phyloP scores from a whole-genome alignment of 345 rosid genomes.

The Gossypium mustelinum region DNA sequence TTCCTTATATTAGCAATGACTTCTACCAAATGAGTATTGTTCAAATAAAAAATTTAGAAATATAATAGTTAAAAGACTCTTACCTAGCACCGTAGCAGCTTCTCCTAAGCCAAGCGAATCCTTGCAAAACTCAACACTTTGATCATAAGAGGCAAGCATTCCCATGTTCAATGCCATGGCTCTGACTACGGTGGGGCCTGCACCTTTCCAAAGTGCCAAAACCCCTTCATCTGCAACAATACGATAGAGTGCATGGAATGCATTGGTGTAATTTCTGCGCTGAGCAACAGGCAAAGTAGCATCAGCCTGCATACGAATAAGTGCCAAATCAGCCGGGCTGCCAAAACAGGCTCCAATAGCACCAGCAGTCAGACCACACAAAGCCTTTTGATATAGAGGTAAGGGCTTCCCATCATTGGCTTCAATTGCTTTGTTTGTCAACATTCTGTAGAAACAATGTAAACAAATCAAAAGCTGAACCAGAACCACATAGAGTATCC shows the following conservation, averaged over 20 bases:
- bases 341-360: conserved; percentile 5
- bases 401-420: conserved; percentile 9
- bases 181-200: not conserved
- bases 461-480: not conserved
- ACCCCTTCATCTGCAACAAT: not conserved
- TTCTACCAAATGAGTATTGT: too few species aligned
- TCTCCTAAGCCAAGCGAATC: conserved; percentile 1
- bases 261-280: not conserved
- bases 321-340: conserved; percentile 8
- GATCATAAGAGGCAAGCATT: conserved; percentile 5
- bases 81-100: not conserved
- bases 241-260: conserved; percentile 4
- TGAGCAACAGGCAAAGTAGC: conserved; percentile 3
- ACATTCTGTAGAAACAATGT: not conserved
- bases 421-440: not conserved
- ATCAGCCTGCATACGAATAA: conserved; percentile 6
- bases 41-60: too few species aligned
- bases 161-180: conserved; percentile 11
- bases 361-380: conserved; percentile 8
- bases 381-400: conserved; percentile 6
- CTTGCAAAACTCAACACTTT: conserved; percentile 6
- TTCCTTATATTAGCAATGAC: too few species aligned
- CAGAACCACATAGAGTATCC: not conserved
- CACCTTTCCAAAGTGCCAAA: conserved; percentile 8
- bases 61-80: not conserved